These are phyloP conservation scores for Aspergillus carbonarius DNA, from an alignment of 2,329 filamentous ascomycete genomes.

Conservation along the genomic window DNA sequence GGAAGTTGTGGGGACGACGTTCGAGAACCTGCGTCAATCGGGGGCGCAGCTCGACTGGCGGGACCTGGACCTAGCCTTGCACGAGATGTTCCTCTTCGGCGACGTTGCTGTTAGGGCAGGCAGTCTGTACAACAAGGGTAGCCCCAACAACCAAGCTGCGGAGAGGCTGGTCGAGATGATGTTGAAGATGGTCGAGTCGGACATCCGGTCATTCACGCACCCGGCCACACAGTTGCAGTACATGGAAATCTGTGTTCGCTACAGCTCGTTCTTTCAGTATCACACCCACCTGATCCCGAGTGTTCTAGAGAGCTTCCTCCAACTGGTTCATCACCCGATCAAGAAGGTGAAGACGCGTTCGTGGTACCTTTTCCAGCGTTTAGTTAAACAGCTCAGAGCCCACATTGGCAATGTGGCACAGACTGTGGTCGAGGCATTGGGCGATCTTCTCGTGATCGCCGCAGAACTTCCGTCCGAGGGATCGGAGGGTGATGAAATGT, in stretches of 20 bases:
- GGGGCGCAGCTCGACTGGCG: constrained; percentile 84
- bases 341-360: constrained; percentile 84
- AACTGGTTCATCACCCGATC: constrained; percentile 83
- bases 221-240: constrained; percentile 92
- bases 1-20: constrained; percentile 82
- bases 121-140: constrained; percentile 80
- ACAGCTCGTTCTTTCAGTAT: constrained; percentile 87
- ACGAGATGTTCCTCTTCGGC: constrained; percentile 95
- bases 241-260: constrained; percentile 97
- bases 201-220: constrained; percentile 80
- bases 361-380: constrained; percentile 94
- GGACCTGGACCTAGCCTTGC: constrained; percentile 86
- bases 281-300: constrained; percentile 78
- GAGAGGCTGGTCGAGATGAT: constrained; percentile 89
- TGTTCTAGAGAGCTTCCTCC: constrained; percentile 87
- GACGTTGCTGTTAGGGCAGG: constrained; percentile 88
- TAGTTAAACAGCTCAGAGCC: constrained; percentile 80
- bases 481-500: constrained; percentile 84
- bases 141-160: constrained; percentile 74
- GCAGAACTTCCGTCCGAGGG: constrained; percentile 80
- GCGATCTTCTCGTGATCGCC: constrained; percentile 84
- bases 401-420: constrained; percentile 88
- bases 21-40: constrained; percentile 73
- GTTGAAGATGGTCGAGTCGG: constrained; percentile 93
- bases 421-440: constrained; percentile 85